Base-by-base conservation (phyloP, 1,284 basidiomycete genomes). In the Cystobasidium sp. region DNA sequence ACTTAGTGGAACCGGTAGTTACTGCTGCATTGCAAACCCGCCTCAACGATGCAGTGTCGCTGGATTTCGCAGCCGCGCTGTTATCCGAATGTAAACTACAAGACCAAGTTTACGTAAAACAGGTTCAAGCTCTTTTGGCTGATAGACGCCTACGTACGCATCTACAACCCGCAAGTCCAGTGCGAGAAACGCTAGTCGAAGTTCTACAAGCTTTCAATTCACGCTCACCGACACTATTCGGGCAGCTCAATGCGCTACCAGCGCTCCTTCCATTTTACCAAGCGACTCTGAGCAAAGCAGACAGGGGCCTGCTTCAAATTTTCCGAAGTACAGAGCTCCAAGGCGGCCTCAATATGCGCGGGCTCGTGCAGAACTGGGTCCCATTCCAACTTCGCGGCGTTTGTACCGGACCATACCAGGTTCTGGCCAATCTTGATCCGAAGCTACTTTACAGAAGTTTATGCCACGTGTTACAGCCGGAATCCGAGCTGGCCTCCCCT, bases 1-100 rank as follows among this genome's bases (percentile, higher is more conserved):
- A 90, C 77, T 82, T 90, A 7, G 88, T 88, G 0, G 94, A 97
- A 75, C 89, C 92, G 0, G 83, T 93, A 31, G 80, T 96, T 46
- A 86, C 86, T 6, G 87, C 88, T 0, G 85, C 88, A 1, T 83
- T 92, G 47, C 89, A 89, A 78, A 84, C 87, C 75, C 85, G 87
- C 16, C 82, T 94, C 12, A 79, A 82, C 0, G 84, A 86, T 58
- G 52, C 78, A 0, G 76, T 78, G 10, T 86, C 85, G 8, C 78
- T 92, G 6, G 78, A 83, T 0, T 84, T 95, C 14, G 84, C 86
- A 0, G 82, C 83, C 0, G 80, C 82, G 0, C 79, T 90, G 4
- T 16, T 75, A n/a, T 16, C 41, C 6, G 44, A 73, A 59, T 69
- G 43, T 43, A 68, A 62, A 39, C 46, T 74, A 8, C 72, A 69